These are phyloP conservation scores for Mollisiaceae sp. DNA, from an alignment of 2,329 filamentous ascomycete species.

Conservation along the genomic window DNA sequence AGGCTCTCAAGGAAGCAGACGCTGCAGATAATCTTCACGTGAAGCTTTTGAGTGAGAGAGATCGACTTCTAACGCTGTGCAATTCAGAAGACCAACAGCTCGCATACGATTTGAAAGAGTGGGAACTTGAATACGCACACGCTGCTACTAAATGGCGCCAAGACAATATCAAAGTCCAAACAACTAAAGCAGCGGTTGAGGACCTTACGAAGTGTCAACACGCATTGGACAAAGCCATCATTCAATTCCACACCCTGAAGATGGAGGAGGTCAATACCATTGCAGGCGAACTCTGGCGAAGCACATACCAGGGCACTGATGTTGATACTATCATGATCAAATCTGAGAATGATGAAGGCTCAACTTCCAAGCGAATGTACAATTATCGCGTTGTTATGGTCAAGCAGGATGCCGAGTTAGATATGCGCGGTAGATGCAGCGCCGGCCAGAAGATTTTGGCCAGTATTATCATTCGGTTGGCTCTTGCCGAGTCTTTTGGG, in stretches of 20 bases:
- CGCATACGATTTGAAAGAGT: conserved; percentile 73
- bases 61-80: conserved; percentile 76
- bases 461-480: conserved; percentile 95
- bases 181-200: conserved; percentile 90
- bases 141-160: conserved; percentile 82
- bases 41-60: conserved; percentile 72
- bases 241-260: conserved; percentile 94
- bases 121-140: conserved; percentile 84
- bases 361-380: conserved; percentile 78
- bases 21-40: conserved; percentile 71
- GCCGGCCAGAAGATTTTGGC: conserved; percentile 96
- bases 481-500: conserved; percentile 94
- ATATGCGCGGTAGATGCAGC: conserved; percentile 97
- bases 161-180: conserved; percentile 86
- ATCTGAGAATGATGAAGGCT: conserved; percentile 77
- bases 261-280: conserved; percentile 99
- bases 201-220: conserved; percentile 82
- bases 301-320: conserved; percentile 95
- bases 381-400: conserved; percentile 99
- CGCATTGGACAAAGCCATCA: conserved; percentile 93
- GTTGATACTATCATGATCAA: conserved; percentile 96
- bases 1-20: conserved; percentile 77
- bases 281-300: conserved; percentile 94
- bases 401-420: conserved; percentile 97
- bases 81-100: conserved; percentile 86